Conservation (phyloP, 805 yeast species). For the Metschnikowia bowlesiae region DNA sequence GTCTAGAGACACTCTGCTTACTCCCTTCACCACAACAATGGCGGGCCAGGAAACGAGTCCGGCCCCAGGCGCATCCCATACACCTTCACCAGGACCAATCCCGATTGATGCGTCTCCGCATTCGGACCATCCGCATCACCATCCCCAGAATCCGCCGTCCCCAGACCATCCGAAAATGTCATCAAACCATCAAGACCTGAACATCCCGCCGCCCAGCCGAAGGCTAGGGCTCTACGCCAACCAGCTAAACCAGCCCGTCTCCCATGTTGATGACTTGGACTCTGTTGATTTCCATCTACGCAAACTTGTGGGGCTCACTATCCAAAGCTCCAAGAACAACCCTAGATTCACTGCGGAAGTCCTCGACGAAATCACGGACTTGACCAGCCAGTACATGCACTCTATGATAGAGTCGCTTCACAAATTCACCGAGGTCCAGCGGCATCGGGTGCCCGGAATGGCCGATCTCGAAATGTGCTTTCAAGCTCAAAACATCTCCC, state of each 20-base stretch:
- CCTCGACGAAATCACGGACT: conserved; percentile 25
- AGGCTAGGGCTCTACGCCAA: conserved; percentile 5
- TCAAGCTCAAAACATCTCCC: conserved; percentile 37
- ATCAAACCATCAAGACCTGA: background rate
- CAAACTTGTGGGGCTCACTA: conserved; percentile 25
- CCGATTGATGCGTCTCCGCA: background rate
- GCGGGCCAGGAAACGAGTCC: background rate
- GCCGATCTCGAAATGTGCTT: conserved; percentile 48
- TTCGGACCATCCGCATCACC: background rate
- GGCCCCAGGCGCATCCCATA: background rate
- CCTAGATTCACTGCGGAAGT: conserved; percentile 24
- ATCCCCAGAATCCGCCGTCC: background rate
- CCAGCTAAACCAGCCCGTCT: conserved; percentile 3
- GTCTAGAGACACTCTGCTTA: background rate
- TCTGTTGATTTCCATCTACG: conserved; percentile 27
- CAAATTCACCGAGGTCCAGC: conserved; percentile 52
- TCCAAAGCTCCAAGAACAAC: conserved; percentile 17
- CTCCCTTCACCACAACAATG: background rate
- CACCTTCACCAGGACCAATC: background rate
- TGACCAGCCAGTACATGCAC: conserved; percentile 28
- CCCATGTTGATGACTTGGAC: background rate
- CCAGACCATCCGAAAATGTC: background rate
- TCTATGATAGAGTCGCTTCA: conserved; percentile 41
- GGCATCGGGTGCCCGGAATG: conserved; percentile 52
- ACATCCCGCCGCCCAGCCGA: conserved; percentile 11